phyloP scores from a whole-genome alignment of 2,329 filamentous ascomycete species.

The Alternaria incomplexa region DNA sequence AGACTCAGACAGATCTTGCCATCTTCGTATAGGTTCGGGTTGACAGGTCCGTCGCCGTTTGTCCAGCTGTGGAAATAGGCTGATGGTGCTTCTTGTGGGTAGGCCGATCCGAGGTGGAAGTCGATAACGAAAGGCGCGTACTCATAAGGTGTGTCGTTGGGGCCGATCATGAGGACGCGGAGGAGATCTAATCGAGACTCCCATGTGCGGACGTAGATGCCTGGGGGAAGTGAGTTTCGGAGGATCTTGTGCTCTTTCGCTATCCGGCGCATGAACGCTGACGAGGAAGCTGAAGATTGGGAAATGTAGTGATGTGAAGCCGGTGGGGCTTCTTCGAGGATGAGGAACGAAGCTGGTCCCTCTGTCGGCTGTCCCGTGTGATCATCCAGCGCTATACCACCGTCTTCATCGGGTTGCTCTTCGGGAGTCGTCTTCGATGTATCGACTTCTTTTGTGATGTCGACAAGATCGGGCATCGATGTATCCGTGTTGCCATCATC shows the following conservation, averaged over 20 bases:
- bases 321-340: slow-evolving; percentile 46
- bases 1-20: slow-evolving; percentile 67
- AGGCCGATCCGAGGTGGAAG: slow-evolving; percentile 58
- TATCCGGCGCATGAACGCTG: slow-evolving; percentile 57
- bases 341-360: slow-evolving; percentile 36
- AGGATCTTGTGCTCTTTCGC: slow-evolving; percentile 66
- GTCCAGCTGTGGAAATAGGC: slow-evolving; percentile 68
- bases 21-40: slow-evolving; percentile 68
- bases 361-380: slow-evolving; percentile 7
- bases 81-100: slow-evolving; percentile 60
- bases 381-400: slow-evolving; percentile 7
- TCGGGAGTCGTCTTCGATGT: slow-evolving; percentile 48
- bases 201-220: slow-evolving; percentile 66
- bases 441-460: slow-evolving; percentile 22
- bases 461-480: slow-evolving; percentile 39
- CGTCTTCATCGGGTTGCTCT: slow-evolving; percentile 4
- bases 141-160: slow-evolving; percentile 66
- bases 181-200: slow-evolving; percentile 65
- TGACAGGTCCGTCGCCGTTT: slow-evolving; percentile 58
- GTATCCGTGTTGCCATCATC: slow-evolving; percentile 40
- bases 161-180: slow-evolving; percentile 64
- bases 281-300: slow-evolving; percentile 48
- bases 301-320: slow-evolving; percentile 50
- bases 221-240: slow-evolving; percentile 58
- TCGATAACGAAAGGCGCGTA: slow-evolving; percentile 67